A percentile compares a stretch with the other conserved stretches of the same genome.
Conservation (phyloP, 2,329 filamentous ascomycete genomes). For the Epichloe bromicola region DNA sequence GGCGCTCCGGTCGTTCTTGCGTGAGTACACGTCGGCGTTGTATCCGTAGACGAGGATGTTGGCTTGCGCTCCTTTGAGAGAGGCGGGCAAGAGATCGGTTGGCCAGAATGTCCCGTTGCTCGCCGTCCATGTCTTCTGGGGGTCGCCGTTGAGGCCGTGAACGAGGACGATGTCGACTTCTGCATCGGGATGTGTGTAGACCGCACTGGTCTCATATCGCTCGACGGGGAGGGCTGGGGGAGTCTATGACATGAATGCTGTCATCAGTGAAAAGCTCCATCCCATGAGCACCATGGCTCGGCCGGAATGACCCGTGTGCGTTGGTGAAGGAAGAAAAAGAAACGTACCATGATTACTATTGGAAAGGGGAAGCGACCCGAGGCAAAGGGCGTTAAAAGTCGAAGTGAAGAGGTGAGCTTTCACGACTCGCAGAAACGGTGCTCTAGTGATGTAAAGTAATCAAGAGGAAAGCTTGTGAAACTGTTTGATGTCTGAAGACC, state of each 20-base stretch:
- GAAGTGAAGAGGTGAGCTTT: background rate
- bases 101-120: constrained; percentile 55
- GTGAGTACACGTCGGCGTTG: constrained; percentile 51
- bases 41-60: constrained; percentile 63
- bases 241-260: background rate
- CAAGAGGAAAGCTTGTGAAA: background rate
- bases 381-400: background rate
- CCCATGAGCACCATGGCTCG: background rate
- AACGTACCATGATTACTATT: constrained; percentile 1
- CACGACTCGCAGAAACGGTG: background rate
- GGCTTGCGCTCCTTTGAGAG: constrained; percentile 43
- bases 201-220: constrained; percentile 45
- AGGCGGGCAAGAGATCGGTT: constrained; percentile 47
- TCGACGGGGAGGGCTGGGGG: constrained; percentile 6
- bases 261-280: background rate
- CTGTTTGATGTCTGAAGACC: background rate
- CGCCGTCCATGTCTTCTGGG: constrained; percentile 45
- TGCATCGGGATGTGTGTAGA: constrained; percentile 46
- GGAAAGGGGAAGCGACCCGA: background rate
- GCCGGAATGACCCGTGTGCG: background rate
- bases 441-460: background rate
- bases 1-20: constrained; percentile 35
- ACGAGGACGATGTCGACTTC: constrained; percentile 55
- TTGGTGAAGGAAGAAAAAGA: too few species aligned
- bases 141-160: constrained; percentile 56